phyloP scores from a whole-genome alignment of 139 green algal genomes.

The Haematococcus sp. region DNA sequence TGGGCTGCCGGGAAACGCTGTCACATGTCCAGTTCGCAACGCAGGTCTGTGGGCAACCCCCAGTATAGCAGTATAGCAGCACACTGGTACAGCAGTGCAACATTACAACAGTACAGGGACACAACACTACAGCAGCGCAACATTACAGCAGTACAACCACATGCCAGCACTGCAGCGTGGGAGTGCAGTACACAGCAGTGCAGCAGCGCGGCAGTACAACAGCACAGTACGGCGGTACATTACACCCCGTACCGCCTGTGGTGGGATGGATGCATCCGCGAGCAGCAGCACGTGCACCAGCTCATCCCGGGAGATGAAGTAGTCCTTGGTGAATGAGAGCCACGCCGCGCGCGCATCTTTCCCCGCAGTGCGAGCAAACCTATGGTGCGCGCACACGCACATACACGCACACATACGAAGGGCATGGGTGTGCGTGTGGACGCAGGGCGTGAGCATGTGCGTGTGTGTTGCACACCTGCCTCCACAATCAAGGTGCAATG shows the following conservation, averaged over 20 bases:
- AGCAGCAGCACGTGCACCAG: conserved; percentile 88
- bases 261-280: conserved; percentile 81
- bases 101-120: not conserved
- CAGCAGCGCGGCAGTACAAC: too few species aligned
- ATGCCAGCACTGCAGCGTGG: not conserved
- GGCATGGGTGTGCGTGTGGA: not conserved
- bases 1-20: too few species aligned
- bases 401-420: not conserved
- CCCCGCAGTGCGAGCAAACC: conserved; percentile 39
- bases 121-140: not conserved
- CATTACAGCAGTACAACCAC: not conserved
- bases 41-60: too few species aligned
- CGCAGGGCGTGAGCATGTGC: not conserved
- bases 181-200: too few species aligned
- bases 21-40: too few species aligned
- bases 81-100: too few species aligned
- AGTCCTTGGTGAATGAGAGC: conserved; percentile 85
- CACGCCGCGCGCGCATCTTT: conserved; percentile 65
- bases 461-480: not conserved
- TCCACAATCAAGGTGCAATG: not conserved
- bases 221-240: too few species aligned
- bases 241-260: conserved; percentile 22
- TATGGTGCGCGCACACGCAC: not conserved
- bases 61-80: too few species aligned
- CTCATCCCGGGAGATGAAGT: conserved; percentile 76